Percentiles rank a stretch among this genome's conserved stretches.
These are phyloP conservation scores for Fusarium hostae DNA, from an alignment of 2,329 filamentous ascomycete genomes.

Conservation along the genomic window DNA sequence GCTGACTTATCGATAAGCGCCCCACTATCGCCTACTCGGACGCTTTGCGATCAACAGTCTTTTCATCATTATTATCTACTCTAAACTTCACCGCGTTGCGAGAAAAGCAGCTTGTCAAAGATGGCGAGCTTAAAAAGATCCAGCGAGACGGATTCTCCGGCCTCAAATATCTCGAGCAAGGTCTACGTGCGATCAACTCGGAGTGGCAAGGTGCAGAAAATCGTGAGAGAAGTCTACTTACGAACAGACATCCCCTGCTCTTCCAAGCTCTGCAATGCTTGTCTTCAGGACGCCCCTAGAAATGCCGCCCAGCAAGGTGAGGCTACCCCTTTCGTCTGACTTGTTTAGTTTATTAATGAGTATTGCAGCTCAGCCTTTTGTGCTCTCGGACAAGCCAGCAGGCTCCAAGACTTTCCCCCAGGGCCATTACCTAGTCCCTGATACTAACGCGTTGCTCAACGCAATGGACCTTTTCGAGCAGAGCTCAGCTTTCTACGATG, in stretches of 20 bases:
- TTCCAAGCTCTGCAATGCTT: conserved; percentile 84
- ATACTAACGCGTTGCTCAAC: conserved; percentile 94
- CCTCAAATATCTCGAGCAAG: conserved; percentile 90
- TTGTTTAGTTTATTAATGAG: conserved; percentile 14
- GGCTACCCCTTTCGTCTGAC: conserved; percentile 29
- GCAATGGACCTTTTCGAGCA: conserved; percentile 98
- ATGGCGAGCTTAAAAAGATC: conserved; percentile 76
- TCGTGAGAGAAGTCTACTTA: conserved; percentile 95
- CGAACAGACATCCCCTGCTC: conserved; percentile 98
- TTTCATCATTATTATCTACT: conserved; percentile 32
- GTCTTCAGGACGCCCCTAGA: conserved; percentile 77
- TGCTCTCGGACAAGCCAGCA: conserved; percentile 88
- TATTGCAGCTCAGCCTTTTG: conserved; percentile 76
- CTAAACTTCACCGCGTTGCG: conserved; percentile 8
- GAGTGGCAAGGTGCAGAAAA: conserved; percentile 98
- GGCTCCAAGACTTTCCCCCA: conserved; percentile 84
- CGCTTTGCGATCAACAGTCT: conserved; percentile 31
- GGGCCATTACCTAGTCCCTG: conserved; percentile 94
- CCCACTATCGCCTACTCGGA: conserved; percentile 42
- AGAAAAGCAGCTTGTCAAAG: conserved; percentile 27
- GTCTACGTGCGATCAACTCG: conserved; percentile 94
- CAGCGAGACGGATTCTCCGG: conserved; percentile 62
- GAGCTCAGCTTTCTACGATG: conserved; percentile 90
- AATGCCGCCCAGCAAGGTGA: conserved; percentile 83
- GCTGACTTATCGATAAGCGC: conserved; percentile 47